Conservation (phyloP, 257 asterid species). For the Petunia axillaris region DNA sequence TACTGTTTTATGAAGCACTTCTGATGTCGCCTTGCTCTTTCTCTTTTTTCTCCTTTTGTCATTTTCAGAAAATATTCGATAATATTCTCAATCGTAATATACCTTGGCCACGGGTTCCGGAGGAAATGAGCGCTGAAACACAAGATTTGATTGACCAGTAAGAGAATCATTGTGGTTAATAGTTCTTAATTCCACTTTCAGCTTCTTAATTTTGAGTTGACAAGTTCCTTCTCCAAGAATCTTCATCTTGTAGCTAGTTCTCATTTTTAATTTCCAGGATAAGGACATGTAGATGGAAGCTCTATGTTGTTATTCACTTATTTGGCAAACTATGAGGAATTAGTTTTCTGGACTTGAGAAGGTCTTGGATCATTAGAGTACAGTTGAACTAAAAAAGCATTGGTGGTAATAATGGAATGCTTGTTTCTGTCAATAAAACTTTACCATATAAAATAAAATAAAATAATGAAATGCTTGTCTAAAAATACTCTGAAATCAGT, state of each 20-base stretch:
- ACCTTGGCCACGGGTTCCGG: conserved; percentile 92
- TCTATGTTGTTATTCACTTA: neutral
- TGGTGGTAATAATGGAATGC: neutral
- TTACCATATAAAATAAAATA: no score
- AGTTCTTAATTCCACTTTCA: neutral
- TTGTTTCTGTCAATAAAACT: no score
- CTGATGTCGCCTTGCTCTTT: conserved; percentile 8
- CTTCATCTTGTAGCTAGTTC: conserved; percentile 1
- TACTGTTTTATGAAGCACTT: conserved; percentile 12
- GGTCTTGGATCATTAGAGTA: neutral
- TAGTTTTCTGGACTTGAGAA: conserved; percentile 17
- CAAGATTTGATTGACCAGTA: conserved; percentile 91
- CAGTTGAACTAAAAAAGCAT: conserved; percentile 4
- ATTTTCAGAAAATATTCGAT: conserved; percentile 78
- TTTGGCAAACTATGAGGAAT: neutral
- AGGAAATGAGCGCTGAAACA: conserved; percentile 88
- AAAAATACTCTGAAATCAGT: neutral
- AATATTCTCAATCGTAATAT: conserved; percentile 95
- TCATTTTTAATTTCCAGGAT: neutral
- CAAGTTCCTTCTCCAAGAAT: conserved; percentile 3
- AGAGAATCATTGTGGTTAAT: conserved; percentile 34
- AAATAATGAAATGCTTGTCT: neutral
- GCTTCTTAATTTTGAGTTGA: neutral
- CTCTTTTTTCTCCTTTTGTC: conserved; percentile 21
- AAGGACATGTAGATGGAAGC: neutral